Base-by-base conservation (phyloP, 805 yeast species). In the Sugiyamaella valdiviana region DNA sequence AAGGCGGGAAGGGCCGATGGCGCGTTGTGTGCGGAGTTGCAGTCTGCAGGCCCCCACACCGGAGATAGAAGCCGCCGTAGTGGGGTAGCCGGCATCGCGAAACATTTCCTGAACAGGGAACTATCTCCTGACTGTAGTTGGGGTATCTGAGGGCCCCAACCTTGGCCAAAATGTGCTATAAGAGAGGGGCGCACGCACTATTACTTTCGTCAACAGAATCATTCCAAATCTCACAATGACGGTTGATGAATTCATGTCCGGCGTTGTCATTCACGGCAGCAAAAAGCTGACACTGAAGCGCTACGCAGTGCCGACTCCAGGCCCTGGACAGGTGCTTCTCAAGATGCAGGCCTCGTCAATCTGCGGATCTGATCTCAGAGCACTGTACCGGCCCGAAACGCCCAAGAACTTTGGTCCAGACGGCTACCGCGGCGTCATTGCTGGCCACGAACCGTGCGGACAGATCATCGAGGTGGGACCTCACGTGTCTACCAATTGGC, bases 371-470 rank as follows among this genome's bases (percentile, higher is more conserved):
- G 53, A 50, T 23, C 45, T 50, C 22, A 17, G 50, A 35, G 50
- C 48, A 35, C 24, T 50, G 29, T 46, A 50, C 21, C 39, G 53
- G 14, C 47, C 46, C 7, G 45, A 50, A 15, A 45, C 39, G 10
- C 52, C 48, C 9, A 49, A 49, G 32, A 32, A 35, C 42, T 32
- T 22, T 14, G 52, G 52, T 4, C 49, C 52, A 20, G 52, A 49
- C 36, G 52, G 52, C n/a, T 49, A 49, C 37, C 16, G 44, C 12
- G 46, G 46, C n/a, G 53, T 50, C 12, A 42, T 50, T 21, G 53
- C 48, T 5, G 53, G 53, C 29, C 53, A 50, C 29, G 53, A 50
- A 29, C 50, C 50, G 10, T 46, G 50, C 37, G 53, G 53, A 9
- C 45, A 42, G 38, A 50, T 50, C 26, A 45, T 43, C 29, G 39